Conservation (phyloP, 192 early-diverging fungal species). For the Funneliformis geosporum region DNA sequence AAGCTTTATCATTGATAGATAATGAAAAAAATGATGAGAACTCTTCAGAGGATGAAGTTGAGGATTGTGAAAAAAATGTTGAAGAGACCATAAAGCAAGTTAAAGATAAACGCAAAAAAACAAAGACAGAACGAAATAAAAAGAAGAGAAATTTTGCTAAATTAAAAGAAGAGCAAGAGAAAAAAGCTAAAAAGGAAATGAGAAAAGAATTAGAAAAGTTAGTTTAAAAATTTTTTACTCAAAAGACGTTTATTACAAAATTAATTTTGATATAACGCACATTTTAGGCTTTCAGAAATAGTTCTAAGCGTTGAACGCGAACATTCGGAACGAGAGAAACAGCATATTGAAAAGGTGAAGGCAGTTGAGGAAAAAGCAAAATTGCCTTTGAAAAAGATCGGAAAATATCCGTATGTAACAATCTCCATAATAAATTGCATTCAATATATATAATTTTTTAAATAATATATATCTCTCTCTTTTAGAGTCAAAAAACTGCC, state of each 20-base stretch:
- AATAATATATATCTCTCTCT: neutral
- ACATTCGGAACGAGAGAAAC: slow-evolving; percentile 40
- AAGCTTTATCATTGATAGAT: slow-evolving; percentile 35
- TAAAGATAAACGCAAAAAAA: slow-evolving; percentile 20
- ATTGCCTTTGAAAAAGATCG: slow-evolving; percentile 41
- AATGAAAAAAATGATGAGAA: slow-evolving; percentile 39
- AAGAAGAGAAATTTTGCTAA: slow-evolving; percentile 30
- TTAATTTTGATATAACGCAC: neutral
- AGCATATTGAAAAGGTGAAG: slow-evolving; percentile 35
- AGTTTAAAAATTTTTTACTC: neutral
- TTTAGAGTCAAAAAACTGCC: slow-evolving; percentile 36
- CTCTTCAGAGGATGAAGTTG: slow-evolving; percentile 37
- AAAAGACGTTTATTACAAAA: neutral
- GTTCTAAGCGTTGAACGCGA: slow-evolving; percentile 46
- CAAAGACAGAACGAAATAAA: slow-evolving; percentile 32
- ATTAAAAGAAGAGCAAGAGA: slow-evolving; percentile 26
- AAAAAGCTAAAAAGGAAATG: slow-evolving; percentile 29
- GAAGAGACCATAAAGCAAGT: neutral
- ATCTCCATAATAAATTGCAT: slow-evolving; percentile 31
- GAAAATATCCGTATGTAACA: slow-evolving; percentile 43
- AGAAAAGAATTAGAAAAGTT: slow-evolving; percentile 20
- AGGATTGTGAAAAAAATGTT: slow-evolving; percentile 32
- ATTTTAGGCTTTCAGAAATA: slow-evolving; percentile 53
- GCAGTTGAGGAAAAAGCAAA: slow-evolving; percentile 41
- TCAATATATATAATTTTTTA: slow-evolving; percentile 15